These are phyloP conservation scores for Curvularia sp. DNA, from an alignment of 2,329 filamentous ascomycete genomes.

Conservation along the genomic window DNA sequence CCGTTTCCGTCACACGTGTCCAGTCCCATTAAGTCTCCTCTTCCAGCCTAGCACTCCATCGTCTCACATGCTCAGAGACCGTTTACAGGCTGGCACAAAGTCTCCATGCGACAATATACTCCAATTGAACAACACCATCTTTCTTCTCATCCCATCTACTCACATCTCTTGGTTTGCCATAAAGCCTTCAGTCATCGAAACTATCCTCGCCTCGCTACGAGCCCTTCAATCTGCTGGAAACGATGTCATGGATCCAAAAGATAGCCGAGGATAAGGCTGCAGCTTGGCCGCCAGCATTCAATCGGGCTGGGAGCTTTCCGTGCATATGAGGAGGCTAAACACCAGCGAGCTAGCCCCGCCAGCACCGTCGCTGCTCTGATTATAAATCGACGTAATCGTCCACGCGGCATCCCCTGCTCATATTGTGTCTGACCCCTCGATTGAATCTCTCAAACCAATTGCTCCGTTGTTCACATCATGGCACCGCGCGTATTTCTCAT, in stretches of 20 bases:
- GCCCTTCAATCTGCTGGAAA: neutral
- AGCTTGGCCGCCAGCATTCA: neutral
- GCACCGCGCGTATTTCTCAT: slow-evolving; percentile 57
- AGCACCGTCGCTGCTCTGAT: slow-evolving; percentile 4
- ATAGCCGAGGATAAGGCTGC: neutral
- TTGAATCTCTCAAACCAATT: neutral
- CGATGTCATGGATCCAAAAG: neutral
- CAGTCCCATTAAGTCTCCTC: slow-evolving; percentile 24
- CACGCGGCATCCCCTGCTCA: neutral
- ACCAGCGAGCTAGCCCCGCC: slow-evolving; percentile 2
- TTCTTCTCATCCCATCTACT: neutral
- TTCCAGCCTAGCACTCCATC: slow-evolving; percentile 24
- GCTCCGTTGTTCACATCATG: slow-evolving; percentile 33
- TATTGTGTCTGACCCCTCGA: neutral
- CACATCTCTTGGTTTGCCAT: neutral
- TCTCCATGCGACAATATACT: neutral
- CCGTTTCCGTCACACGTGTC: slow-evolving; percentile 26
- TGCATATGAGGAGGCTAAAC: neutral
- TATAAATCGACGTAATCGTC: slow-evolving; percentile 1
- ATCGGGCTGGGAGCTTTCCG: neutral
- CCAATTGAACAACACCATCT: neutral
- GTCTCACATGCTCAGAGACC: neutral
- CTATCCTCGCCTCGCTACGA: neutral
- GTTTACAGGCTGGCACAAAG: neutral
- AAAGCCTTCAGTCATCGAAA: neutral